A percentile compares a stretch with the other conserved stretches of the same genome.
These are phyloP conservation scores for Sugiyamaella novakii DNA, from an alignment of 1,139 yeast genomes.

Conservation along the genomic window DNA sequence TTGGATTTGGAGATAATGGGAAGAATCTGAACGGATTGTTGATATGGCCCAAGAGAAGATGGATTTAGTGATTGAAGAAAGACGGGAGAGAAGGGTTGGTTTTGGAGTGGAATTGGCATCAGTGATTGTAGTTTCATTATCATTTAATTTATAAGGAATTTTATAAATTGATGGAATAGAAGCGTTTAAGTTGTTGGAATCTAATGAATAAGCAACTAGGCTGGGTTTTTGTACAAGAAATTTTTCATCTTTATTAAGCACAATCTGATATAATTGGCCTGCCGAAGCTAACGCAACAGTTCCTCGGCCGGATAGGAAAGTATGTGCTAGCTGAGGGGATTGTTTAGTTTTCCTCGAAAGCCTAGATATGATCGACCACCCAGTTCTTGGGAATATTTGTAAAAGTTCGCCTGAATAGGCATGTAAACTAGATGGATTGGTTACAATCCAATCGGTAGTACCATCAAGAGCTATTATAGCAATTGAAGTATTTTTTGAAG, in stretches of 20 bases:
- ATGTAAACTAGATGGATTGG: conserved; percentile 31
- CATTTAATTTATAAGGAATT: conserved; percentile 19
- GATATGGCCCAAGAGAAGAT: conserved; percentile 6
- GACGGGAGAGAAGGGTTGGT: conserved; percentile 6
- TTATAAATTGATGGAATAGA: conserved; percentile 12
- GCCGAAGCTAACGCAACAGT: conserved; percentile 40
- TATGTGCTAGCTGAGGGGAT: conserved; percentile 35
- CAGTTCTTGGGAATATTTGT: conserved; percentile 32
- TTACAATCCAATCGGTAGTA: conserved; percentile 42
- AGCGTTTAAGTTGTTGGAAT: conserved; percentile 30
- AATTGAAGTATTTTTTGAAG: conserved; percentile 26
- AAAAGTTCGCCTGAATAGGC: conserved; percentile 39
- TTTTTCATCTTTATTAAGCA: conserved; percentile 39
- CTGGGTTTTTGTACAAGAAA: conserved; percentile 39
- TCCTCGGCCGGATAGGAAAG: conserved; percentile 44
- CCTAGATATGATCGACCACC: conserved; percentile 21
- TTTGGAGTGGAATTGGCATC: not conserved
- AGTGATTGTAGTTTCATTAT: no score
- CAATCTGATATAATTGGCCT: conserved; percentile 41
- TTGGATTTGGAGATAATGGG: conserved; percentile 22
- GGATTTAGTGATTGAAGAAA: not conserved
- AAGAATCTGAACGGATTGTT: conserved; percentile 20
- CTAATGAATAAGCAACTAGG: conserved; percentile 43
- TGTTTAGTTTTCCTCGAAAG: conserved; percentile 13
- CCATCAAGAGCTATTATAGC: conserved; percentile 46